Conservation (phyloP, 2,329 filamentous ascomycete species). For the Coleophoma cylindrospora region DNA sequence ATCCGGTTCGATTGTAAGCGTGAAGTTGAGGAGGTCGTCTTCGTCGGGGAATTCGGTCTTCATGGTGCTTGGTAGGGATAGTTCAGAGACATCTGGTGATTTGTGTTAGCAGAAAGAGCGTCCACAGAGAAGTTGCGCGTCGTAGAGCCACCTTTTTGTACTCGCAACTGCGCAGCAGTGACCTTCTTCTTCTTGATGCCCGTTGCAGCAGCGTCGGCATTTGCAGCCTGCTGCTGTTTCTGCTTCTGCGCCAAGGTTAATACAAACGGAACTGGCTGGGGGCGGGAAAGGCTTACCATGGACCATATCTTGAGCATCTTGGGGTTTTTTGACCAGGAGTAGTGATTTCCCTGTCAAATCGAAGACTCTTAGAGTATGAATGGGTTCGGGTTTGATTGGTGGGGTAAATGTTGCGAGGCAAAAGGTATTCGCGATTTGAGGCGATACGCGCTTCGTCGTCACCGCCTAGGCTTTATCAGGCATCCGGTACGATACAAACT, state of each 20-base stretch:
- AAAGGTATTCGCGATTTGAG: no score
- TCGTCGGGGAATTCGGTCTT: conserved; percentile 75
- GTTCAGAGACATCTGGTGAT: conserved; percentile 68
- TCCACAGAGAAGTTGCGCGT: background rate
- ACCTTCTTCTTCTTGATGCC: conserved; percentile 97
- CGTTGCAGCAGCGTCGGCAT: conserved; percentile 61
- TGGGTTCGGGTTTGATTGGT: no score
- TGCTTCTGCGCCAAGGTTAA: conserved; percentile 62
- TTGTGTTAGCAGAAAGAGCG: background rate
- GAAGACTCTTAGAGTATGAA: no score
- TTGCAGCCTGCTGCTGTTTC: conserved; percentile 91
- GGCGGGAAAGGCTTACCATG: conserved; percentile 59
- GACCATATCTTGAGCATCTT: conserved; percentile 99
- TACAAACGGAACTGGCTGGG: conserved; percentile 2
- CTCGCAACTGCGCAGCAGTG: conserved; percentile 88
- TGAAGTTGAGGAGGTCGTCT: conserved; percentile 82
- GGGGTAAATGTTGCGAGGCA: no score
- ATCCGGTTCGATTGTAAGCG: conserved; percentile 76
- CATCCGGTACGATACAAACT: no score
- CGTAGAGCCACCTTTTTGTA: conserved; percentile 75
- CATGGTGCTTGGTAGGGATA: conserved; percentile 76
- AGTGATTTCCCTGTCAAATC: no score
- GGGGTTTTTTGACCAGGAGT: conserved; percentile 10
- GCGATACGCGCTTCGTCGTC: no score
- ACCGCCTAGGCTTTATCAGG: no score